Evolutionary conservation across 345 rosid species (phyloP).

Genomic region (Citrus medica): DNA sequence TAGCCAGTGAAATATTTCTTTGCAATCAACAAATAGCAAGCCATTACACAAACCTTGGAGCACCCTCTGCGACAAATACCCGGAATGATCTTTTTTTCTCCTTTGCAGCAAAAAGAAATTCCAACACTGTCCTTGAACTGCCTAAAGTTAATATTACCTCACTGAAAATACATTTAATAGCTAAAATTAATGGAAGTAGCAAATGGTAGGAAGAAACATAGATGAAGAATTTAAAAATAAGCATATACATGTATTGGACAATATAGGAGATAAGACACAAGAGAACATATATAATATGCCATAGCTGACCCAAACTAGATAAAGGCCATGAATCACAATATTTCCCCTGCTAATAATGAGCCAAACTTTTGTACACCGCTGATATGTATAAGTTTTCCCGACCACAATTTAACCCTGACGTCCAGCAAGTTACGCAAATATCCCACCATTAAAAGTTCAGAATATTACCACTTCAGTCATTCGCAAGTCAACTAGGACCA

Average conservation of each 20-base stretch:
- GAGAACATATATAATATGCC: neutral
- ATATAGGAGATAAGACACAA: neutral
- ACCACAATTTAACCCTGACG: neutral
- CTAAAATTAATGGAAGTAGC: slow-evolving; percentile 3
- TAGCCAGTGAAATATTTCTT: slow-evolving; percentile 6
- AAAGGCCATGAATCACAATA: neutral
- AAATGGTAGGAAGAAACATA: neutral
- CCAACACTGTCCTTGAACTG: slow-evolving; percentile 91
- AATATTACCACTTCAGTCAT: neutral
- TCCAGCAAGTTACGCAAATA: neutral
- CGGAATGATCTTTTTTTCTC: slow-evolving; percentile 96
- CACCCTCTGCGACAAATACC: slow-evolving; percentile 96
- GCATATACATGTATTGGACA: neutral
- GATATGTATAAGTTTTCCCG: neutral
- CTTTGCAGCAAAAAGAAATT: slow-evolving; percentile 95
- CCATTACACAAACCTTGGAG: slow-evolving; percentile 71
- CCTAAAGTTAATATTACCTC: slow-evolving; percentile 98
- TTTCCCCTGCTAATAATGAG: neutral
- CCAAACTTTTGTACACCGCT: neutral
- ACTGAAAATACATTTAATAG: slow-evolving; percentile 42
- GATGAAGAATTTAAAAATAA: neutral
- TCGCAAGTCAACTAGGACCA: neutral
- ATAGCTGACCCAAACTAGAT: neutral
- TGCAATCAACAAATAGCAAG: slow-evolving; percentile 2
- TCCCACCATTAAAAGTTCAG: neutral